Conservation (phyloP, 2,329 filamentous ascomycete genomes). For the Calonectria hawksworthii region DNA sequence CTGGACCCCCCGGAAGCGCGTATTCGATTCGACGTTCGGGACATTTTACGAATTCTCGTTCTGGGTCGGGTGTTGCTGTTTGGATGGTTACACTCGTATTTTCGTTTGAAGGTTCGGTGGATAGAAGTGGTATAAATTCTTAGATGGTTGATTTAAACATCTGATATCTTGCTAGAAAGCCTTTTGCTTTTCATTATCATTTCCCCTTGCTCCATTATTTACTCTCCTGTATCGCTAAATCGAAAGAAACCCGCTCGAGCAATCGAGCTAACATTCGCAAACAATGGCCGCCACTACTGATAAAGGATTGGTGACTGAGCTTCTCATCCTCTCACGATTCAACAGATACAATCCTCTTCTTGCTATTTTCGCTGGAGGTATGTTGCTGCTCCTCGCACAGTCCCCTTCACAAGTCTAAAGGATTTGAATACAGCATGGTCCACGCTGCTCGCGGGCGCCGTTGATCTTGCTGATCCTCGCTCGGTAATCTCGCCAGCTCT, state of each 20-base stretch:
- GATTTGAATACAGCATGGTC: constrained; percentile 16
- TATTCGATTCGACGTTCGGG: not conserved
- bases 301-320: not conserved
- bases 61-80: not conserved
- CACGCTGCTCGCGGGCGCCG: constrained; percentile 18
- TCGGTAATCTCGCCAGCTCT: constrained; percentile 23
- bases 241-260: not conserved
- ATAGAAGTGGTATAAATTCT: not conserved
- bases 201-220: not conserved
- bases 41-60: not conserved
- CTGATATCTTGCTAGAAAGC: not conserved
- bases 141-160: not conserved
- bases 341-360: not conserved
- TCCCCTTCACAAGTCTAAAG: not conserved
- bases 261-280: not conserved
- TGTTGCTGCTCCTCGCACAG: too few species aligned
- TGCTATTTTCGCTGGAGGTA: constrained; percentile 3
- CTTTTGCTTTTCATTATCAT: not conserved
- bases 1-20: not conserved
- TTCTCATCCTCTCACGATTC: not conserved
- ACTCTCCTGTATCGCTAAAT: not conserved
- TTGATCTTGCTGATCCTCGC: constrained; percentile 17
- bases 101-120: not conserved
- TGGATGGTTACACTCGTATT: not conserved
- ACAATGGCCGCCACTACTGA: not conserved